These are phyloP conservation scores for Hypoxylon sp. DNA, from an alignment of 2,329 filamentous ascomycete species.

Conservation along the genomic window DNA sequence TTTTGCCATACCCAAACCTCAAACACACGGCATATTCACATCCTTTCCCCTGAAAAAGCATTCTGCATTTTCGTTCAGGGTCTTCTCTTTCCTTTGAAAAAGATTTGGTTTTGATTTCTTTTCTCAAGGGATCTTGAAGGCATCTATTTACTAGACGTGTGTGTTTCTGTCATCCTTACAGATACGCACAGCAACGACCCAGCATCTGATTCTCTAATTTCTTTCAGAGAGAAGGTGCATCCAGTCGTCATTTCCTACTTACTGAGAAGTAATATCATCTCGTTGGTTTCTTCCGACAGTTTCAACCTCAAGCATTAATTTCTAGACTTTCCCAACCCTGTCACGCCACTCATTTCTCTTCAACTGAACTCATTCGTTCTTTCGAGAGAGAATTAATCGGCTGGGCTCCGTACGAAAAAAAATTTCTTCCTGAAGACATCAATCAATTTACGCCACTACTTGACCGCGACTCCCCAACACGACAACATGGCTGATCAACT, in stretches of 20 bases:
- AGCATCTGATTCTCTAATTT: conserved; percentile 34
- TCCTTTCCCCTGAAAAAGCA: conserved; percentile 34
- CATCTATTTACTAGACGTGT: conserved; percentile 49
- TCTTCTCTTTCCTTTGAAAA: conserved; percentile 62
- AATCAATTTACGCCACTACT: conserved; percentile 25
- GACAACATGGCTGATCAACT: conserved; percentile 84
- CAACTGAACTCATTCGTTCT: conserved; percentile 51
- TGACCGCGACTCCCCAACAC: conserved; percentile 24
- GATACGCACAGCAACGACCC: conserved; percentile 29
- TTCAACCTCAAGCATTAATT: conserved; percentile 28
- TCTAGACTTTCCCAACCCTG: conserved; percentile 36
- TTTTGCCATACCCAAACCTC: conserved; percentile 46
- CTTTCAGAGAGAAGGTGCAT: conserved; percentile 40
- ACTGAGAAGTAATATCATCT: conserved; percentile 24
- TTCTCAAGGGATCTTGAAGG: conserved; percentile 60
- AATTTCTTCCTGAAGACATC: conserved; percentile 31
- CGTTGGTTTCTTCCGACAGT: conserved; percentile 20
- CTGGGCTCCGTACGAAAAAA: conserved; percentile 50
- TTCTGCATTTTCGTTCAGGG: conserved; percentile 51
- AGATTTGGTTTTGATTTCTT: conserved; percentile 59
- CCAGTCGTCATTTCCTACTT: conserved; percentile 27
- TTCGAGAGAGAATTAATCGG: conserved; percentile 51
- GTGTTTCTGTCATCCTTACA: conserved; percentile 37
- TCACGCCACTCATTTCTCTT: conserved; percentile 48
- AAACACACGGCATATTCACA: conserved; percentile 44